These are phyloP conservation scores for carrot (Daucus carota) DNA, from an alignment of 129 eudicot genomes.

Conservation along the genomic window DNA sequence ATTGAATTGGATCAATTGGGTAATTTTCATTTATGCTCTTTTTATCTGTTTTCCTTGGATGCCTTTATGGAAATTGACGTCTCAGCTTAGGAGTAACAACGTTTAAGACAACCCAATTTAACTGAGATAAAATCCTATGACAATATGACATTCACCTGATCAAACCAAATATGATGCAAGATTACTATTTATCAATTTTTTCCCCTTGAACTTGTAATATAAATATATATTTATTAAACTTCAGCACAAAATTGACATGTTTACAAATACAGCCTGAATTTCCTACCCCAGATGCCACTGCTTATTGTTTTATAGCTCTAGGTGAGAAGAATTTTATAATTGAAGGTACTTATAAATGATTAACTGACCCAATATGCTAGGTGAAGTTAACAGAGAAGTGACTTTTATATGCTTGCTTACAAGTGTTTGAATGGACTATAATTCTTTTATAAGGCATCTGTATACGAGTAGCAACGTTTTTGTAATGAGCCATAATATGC, in stretches of 20 bases:
- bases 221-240: no score
- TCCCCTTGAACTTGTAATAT: no score
- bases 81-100: neutral
- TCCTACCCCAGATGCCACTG: neutral
- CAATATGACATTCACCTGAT: neutral
- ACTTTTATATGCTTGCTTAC: neutral
- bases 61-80: neutral
- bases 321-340: neutral
- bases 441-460: neutral
- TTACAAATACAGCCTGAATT: neutral
- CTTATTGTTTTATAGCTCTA: neutral
- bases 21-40: constrained; percentile 9
- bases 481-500: neutral
- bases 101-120: neutral
- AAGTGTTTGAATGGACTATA: neutral
- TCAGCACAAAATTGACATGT: neutral
- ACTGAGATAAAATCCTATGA: neutral
- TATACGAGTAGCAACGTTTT: neutral
- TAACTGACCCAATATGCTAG: neutral
- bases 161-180: neutral
- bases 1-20: constrained; percentile 85
- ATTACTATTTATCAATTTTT: no score
- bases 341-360: neutral
- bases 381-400: neutral
- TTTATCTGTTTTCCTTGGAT: neutral